phyloP scores from a whole-genome alignment of 768 basidiomycete species.

The Hericium rajendrae region DNA sequence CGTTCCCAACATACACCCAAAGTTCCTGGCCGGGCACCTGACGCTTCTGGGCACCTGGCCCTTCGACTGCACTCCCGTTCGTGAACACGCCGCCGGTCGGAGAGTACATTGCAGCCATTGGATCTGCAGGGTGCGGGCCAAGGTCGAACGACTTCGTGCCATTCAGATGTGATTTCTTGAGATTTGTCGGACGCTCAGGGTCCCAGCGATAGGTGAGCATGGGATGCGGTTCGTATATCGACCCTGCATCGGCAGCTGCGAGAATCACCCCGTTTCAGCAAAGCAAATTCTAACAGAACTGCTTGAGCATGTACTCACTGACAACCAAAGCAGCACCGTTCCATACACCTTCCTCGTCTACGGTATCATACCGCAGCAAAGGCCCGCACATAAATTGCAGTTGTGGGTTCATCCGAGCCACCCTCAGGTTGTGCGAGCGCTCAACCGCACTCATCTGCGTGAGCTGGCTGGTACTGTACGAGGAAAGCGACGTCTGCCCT shows the following conservation, averaged over 20 bases:
- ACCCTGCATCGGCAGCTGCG: slow-evolving; percentile 69
- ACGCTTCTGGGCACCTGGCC: slow-evolving; percentile 28
- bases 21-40: slow-evolving; percentile 55
- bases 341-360: slow-evolving; percentile 72
- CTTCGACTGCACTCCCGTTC: neutral
- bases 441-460: slow-evolving; percentile 52
- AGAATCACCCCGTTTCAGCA: neutral
- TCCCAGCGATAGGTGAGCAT: slow-evolving; percentile 67
- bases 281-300: neutral
- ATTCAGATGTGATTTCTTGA: slow-evolving; percentile 5
- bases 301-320: slow-evolving; percentile 39
- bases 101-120: slow-evolving; percentile 34
- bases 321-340: slow-evolving; percentile 84
- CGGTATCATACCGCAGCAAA: slow-evolving; percentile 82
- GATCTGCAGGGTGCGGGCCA: slow-evolving; percentile 68
- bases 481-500: neutral
- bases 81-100: neutral
- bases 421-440: slow-evolving; percentile 46
- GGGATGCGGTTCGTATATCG: slow-evolving; percentile 68
- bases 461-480: slow-evolving; percentile 25
- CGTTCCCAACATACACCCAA: slow-evolving; percentile 52
- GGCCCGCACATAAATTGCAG: slow-evolving; percentile 92
- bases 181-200: slow-evolving; percentile 30
- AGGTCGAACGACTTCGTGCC: slow-evolving; percentile 40
- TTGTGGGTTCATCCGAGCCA: slow-evolving; percentile 69